A percentile compares a stretch with the other conserved stretches of the same genome.
Conservation (phyloP, 257 asterid species). For the Salvia splendens region DNA sequence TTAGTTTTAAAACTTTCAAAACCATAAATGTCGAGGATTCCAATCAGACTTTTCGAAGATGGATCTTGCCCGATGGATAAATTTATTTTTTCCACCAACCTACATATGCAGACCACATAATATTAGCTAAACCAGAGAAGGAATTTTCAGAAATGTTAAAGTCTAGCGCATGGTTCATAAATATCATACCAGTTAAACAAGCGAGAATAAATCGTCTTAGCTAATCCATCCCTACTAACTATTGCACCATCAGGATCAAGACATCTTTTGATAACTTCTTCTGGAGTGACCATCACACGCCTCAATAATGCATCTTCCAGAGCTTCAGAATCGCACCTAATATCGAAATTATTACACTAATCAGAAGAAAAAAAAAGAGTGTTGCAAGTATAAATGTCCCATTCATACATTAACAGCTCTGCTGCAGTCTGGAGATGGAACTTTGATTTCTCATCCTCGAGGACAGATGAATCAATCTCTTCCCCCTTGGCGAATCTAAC, state of each 20-base stretch:
- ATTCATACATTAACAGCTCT: slow-evolving; percentile 73
- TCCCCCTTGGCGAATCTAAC: slow-evolving; percentile 70
- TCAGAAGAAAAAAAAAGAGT: slow-evolving; percentile 19
- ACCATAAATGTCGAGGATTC: slow-evolving; percentile 94
- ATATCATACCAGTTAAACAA: slow-evolving; percentile 76
- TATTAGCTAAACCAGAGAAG: slow-evolving; percentile 19
- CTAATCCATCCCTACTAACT: slow-evolving; percentile 89
- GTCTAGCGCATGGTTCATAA: slow-evolving; percentile 14
- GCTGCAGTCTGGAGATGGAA: slow-evolving; percentile 78
- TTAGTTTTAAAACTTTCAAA: slow-evolving; percentile 86
- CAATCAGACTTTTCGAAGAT: slow-evolving; percentile 67
- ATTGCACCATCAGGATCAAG: slow-evolving; percentile 84
- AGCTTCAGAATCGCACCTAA: slow-evolving; percentile 71
- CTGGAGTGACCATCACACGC: slow-evolving; percentile 96
- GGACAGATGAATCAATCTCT: slow-evolving; percentile 74
- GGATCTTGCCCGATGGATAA: slow-evolving; percentile 89
- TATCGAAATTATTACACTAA: slow-evolving; percentile 15
- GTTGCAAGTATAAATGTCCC: slow-evolving; percentile 13
- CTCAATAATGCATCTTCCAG: slow-evolving; percentile 81
- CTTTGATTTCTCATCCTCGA: slow-evolving; percentile 75
- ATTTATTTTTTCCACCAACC: slow-evolving; percentile 92
- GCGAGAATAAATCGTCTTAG: slow-evolving; percentile 82
- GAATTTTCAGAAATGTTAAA: slow-evolving; percentile 23
- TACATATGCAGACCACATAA: slow-evolving; percentile 39
- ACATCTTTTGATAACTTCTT: slow-evolving; percentile 92